phyloP scores from a whole-genome alignment of 768 basidiomycete genomes.

The Lepiota brunneoincarnata region DNA sequence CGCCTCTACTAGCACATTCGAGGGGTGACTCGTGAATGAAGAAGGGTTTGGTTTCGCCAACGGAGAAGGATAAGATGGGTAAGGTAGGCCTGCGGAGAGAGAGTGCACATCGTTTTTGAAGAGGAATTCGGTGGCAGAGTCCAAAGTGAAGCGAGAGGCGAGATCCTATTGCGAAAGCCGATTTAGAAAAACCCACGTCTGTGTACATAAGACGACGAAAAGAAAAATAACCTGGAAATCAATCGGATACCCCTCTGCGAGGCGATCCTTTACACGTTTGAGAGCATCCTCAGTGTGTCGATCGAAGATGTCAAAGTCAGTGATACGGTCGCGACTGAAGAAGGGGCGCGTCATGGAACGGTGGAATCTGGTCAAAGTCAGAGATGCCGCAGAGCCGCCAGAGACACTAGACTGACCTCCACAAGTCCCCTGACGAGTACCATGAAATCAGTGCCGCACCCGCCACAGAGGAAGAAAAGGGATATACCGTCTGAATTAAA shows the following conservation, averaged over 20 bases:
- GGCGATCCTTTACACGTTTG: conserved; percentile 38
- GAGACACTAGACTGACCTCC: conserved; percentile 46
- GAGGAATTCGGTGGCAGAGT: conserved; percentile 61
- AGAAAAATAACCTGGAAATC: conserved; percentile 51
- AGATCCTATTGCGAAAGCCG: conserved; percentile 28
- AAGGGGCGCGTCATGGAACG: conserved; percentile 67
- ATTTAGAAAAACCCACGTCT: background rate
- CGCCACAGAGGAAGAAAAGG: conserved; percentile 1
- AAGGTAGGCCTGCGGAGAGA: conserved; percentile 46
- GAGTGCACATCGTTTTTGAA: conserved; percentile 52
- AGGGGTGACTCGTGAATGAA: conserved; percentile 14
- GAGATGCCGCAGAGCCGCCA: background rate
- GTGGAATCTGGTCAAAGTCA: conserved; percentile 41
- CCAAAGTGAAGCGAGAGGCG: conserved; percentile 53
- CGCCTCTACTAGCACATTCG: conserved; percentile 39
- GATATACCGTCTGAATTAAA: conserved; percentile 56
- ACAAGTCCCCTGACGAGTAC: conserved; percentile 45
- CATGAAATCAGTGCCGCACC: background rate
- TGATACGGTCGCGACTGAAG: conserved; percentile 57
- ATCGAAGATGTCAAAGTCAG: conserved; percentile 61
- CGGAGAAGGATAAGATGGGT: conserved; percentile 29
- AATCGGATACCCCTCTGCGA: conserved; percentile 45
- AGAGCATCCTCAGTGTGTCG: conserved; percentile 50
- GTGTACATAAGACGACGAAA: background rate
- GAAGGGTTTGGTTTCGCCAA: conserved; percentile 6